Percentiles rank a stretch among this genome's conserved stretches.
These are phyloP conservation scores for Aspergillus ellipticus DNA, from an alignment of 495 filamentous ascomycete genomes.

Conservation along the genomic window DNA sequence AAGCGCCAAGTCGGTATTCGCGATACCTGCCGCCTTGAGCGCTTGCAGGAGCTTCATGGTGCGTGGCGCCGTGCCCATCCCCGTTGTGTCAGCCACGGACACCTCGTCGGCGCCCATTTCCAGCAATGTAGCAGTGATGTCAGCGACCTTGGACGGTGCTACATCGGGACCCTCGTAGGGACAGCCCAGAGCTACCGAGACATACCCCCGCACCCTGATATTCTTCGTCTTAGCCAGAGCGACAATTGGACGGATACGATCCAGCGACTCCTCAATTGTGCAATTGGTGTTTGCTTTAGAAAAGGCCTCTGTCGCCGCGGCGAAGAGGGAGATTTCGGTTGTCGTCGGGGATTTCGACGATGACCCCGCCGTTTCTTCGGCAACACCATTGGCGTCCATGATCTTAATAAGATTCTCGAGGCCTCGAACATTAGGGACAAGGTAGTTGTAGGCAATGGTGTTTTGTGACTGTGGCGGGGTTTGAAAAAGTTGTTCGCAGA, in stretches of 20 bases:
- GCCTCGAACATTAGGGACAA: constrained; percentile 85
- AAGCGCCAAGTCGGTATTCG: constrained; percentile 76
- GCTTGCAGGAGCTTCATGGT: constrained; percentile 68
- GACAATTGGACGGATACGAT: constrained; percentile 73
- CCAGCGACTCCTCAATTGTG: constrained; percentile 74
- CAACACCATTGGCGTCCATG: constrained; percentile 37
- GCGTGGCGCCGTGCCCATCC: constrained; percentile 87
- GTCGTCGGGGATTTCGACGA: constrained; percentile 30
- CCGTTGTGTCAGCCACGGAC: constrained; percentile 89
- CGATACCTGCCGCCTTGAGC: constrained; percentile 70
- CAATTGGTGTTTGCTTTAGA: constrained; percentile 91
- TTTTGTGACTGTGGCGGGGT: constrained; percentile 53
- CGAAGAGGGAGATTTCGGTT: constrained; percentile 86
- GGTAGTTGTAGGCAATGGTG: constrained; percentile 85
- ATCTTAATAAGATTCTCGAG: constrained; percentile 54
- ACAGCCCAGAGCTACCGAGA: constrained; percentile 90
- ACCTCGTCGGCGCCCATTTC: constrained; percentile 98
- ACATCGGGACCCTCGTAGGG: constrained; percentile 90
- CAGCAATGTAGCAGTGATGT: constrained; percentile 75
- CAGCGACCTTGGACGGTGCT: constrained; percentile 71
- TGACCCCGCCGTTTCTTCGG: constrained; percentile 37
- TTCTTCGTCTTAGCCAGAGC: constrained; percentile 63
- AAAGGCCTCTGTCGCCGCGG: constrained; percentile 88
- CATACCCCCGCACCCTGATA: constrained; percentile 84
- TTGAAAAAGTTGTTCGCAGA: constrained; percentile 68